Conservation (phyloP, 2,329 filamentous ascomycete species). For the Paraconiothyrium brasiliense region DNA sequence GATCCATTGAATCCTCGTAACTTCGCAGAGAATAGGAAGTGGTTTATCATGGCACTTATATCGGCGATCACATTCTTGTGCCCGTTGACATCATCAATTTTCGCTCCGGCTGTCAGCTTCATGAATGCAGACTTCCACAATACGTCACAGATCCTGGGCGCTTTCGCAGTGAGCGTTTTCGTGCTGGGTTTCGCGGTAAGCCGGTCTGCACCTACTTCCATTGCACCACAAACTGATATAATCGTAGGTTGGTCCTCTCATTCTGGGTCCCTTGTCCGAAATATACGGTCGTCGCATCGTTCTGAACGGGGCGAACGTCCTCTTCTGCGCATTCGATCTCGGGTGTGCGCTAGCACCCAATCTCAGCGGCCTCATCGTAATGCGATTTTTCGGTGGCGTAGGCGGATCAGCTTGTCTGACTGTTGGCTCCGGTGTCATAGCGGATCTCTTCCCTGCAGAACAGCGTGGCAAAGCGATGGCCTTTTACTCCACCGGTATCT, state of each 20-base stretch:
- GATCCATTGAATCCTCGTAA: conserved; percentile 48
- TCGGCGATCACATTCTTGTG: conserved; percentile 46
- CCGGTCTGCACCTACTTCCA: not conserved
- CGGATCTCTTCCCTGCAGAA: conserved; percentile 44
- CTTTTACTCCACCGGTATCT: conserved; percentile 40
- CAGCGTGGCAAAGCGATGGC: conserved; percentile 46
- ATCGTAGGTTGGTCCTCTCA: conserved; percentile 37
- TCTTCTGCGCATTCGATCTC: conserved; percentile 62
- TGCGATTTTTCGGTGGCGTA: conserved; percentile 44
- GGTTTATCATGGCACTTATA: conserved; percentile 38
- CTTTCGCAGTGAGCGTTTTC: conserved; percentile 48
- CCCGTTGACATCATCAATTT: conserved; percentile 48
- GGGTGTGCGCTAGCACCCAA: conserved; percentile 51
- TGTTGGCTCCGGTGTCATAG: conserved; percentile 47
- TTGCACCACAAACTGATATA: not conserved
- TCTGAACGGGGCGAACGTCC: conserved; percentile 53
- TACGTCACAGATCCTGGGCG: conserved; percentile 40
- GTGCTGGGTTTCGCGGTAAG: conserved; percentile 45
- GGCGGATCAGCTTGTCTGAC: conserved; percentile 47
- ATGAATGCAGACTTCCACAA: conserved; percentile 45
- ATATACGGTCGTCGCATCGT: conserved; percentile 47
- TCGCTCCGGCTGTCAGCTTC: conserved; percentile 45
- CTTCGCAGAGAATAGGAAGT: conserved; percentile 38
- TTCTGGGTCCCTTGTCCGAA: conserved; percentile 46
- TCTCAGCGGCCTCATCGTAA: conserved; percentile 44